Evolutionary conservation across 129 eudicot species (phyloP).

Genomic region (Centaurea solstitialis): DNA sequence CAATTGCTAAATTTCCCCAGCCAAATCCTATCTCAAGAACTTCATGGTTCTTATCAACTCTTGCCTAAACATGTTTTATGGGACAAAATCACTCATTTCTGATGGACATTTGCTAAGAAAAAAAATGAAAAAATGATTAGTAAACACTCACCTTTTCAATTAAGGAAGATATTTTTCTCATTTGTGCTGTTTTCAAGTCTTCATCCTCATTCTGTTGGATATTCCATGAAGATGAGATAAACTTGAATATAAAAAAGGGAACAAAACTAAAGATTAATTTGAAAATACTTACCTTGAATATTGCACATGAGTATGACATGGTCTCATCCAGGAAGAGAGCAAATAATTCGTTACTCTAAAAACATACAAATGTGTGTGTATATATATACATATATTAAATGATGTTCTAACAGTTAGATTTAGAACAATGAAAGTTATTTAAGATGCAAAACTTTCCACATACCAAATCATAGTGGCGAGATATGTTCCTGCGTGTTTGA

Average conservation of each 20-base stretch:
- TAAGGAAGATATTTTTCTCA: slow-evolving; percentile 67
- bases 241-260: background rate
- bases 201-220: slow-evolving; percentile 49
- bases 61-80: slow-evolving; percentile 46
- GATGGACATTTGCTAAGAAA: background rate
- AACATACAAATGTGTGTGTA: background rate
- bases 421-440: background rate
- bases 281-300: slow-evolving; percentile 64
- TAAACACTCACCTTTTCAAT: slow-evolving; percentile 60
- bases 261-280: background rate
- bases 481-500: slow-evolving; percentile 94
- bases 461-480: slow-evolving; percentile 93
- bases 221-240: background rate
- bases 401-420: background rate
- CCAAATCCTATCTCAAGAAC: slow-evolving; percentile 92
- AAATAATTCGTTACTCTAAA: slow-evolving; percentile 79
- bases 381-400: too few species aligned
- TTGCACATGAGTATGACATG: slow-evolving; percentile 91
- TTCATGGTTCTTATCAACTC: slow-evolving; percentile 57
- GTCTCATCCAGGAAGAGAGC: slow-evolving; percentile 89
- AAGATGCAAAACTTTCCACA: background rate
- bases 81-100: background rate
- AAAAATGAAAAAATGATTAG: background rate
- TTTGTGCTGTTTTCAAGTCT: slow-evolving; percentile 71
- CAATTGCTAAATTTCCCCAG: slow-evolving; percentile 94